Conservation (phyloP, 2,329 filamentous ascomycete species). For the Beauveria sp. region DNA sequence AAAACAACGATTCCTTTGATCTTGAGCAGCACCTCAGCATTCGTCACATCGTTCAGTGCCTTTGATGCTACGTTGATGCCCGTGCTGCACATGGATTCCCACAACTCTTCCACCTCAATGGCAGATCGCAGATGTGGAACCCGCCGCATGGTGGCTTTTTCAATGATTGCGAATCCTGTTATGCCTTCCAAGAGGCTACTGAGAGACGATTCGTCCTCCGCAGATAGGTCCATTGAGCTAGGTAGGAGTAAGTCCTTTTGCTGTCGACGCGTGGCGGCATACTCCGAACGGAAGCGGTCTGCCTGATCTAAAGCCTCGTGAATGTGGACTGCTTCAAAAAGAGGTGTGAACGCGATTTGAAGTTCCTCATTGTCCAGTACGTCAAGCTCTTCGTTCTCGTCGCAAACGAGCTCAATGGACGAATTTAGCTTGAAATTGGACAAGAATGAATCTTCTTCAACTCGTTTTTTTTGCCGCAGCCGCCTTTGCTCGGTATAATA, state of each 20-base stretch:
- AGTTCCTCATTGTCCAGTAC: slow-evolving; percentile 92
- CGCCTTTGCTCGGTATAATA: slow-evolving; percentile 89
- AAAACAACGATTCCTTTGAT: slow-evolving; percentile 89
- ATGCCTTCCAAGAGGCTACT: slow-evolving; percentile 90
- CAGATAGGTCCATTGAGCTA: slow-evolving; percentile 63
- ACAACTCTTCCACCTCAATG: slow-evolving; percentile 93
- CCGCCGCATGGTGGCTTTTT: slow-evolving; percentile 85
- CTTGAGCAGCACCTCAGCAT: slow-evolving; percentile 84
- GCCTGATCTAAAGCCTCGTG: slow-evolving; percentile 89
- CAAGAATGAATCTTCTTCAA: slow-evolving; percentile 67
- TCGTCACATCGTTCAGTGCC: slow-evolving; percentile 69
- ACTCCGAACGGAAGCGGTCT: slow-evolving; percentile 84
- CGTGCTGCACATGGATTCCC: slow-evolving; percentile 94
- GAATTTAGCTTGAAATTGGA: slow-evolving; percentile 88
- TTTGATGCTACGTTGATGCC: slow-evolving; percentile 76
- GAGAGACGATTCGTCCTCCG: slow-evolving; percentile 78
- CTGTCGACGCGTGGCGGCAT: slow-evolving; percentile 79
- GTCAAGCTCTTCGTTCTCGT: slow-evolving; percentile 93
- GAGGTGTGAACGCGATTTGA: slow-evolving; percentile 85
- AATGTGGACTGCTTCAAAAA: slow-evolving; percentile 94
- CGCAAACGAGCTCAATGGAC: slow-evolving; percentile 87
- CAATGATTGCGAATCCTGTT: slow-evolving; percentile 91
- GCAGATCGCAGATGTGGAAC: slow-evolving; percentile 74
- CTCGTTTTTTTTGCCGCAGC: slow-evolving; percentile 72
- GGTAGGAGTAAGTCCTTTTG: slow-evolving; percentile 90